phyloP scores from a whole-genome alignment of 768 basidiomycete genomes.

The Serendipita indica region DNA sequence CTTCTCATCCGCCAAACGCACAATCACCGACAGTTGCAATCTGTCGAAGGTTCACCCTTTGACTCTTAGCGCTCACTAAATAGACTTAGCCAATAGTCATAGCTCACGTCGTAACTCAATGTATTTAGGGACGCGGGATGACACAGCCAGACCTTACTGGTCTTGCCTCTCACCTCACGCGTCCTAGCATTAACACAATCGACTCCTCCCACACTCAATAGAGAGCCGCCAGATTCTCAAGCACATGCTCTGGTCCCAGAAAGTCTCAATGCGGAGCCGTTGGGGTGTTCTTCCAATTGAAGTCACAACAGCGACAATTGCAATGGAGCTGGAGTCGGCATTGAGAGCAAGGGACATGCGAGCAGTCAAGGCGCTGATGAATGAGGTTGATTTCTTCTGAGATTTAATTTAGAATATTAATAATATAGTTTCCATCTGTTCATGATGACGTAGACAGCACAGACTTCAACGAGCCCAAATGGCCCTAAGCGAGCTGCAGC shows the following conservation, averaged over 20 bases:
- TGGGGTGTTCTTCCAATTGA: background rate
- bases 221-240: background rate
- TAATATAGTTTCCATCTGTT: too few species aligned
- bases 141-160: too few species aligned
- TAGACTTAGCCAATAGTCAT: too few species aligned
- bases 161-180: too few species aligned
- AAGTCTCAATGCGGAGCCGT: background rate
- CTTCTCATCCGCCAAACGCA: constrained; percentile 13
- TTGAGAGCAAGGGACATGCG: background rate
- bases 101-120: too few species aligned
- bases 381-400: background rate
- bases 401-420: too few species aligned
- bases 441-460: too few species aligned
- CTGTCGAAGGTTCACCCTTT: too few species aligned
- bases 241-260: background rate
- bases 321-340: background rate
- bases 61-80: too few species aligned
- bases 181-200: background rate
- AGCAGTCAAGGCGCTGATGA: background rate
- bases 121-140: too few species aligned
- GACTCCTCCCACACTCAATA: background rate
- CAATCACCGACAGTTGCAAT: background rate
- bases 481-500: too few species aligned
- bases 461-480: too few species aligned
- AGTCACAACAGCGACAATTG: background rate